Evolutionary conservation across 306 rosid species (phyloP).

Genomic region (Quillaja saponaria): DNA sequence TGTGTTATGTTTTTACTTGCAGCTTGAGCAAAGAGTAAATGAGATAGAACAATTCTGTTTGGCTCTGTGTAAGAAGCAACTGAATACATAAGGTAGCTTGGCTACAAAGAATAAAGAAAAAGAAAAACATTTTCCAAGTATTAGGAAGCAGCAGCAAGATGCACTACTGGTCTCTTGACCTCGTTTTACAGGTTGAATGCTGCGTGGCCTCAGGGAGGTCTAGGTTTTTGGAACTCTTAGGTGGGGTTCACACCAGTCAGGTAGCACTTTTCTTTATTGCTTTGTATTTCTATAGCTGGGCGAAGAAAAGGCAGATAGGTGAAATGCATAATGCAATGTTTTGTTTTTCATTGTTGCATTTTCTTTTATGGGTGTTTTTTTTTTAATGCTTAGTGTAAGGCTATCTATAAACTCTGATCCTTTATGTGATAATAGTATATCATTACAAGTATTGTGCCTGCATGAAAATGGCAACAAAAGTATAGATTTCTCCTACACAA

Average conservation of each 20-base stretch:
- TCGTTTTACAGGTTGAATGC: no score
- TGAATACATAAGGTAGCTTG: slow-evolving; percentile 48
- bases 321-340: neutral
- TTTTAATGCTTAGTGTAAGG: neutral
- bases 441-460: slow-evolving; percentile 2
- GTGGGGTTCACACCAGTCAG: no score
- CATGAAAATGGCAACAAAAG: neutral
- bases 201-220: no score
- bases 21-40: slow-evolving; percentile 70
- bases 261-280: no score
- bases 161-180: slow-evolving; percentile 41
- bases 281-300: neutral
- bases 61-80: slow-evolving; percentile 43
- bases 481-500: neutral
- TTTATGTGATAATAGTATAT: neutral
- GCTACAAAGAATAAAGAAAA: slow-evolving; percentile 63
- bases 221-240: no score
- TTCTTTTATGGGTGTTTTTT: neutral
- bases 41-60: slow-evolving; percentile 61
- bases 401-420: no score
- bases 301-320: neutral
- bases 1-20: slow-evolving; percentile 29
- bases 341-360: neutral
- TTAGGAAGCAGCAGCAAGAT: slow-evolving; percentile 77
- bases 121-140: slow-evolving; percentile 67